Evolutionary conservation across 192 early-diverging fungal genomes (phyloP).

Genomic region (Backusella australiensis): DNA sequence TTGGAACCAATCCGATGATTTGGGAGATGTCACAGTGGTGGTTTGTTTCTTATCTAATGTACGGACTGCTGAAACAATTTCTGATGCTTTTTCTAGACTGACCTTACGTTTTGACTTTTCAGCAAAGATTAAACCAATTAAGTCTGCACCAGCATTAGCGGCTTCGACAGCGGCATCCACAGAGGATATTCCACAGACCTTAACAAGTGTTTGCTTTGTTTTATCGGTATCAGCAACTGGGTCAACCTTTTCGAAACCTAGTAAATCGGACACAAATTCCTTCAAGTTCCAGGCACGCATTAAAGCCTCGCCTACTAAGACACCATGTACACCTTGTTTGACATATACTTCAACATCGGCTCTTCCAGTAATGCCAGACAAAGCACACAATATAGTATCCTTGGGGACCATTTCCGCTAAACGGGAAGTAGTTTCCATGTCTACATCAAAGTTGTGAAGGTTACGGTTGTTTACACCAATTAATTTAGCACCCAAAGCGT

Average conservation of each 20-base stretch:
- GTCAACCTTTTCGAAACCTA: slow-evolving; percentile 35
- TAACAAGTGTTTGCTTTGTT: slow-evolving; percentile 55
- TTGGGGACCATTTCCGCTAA: slow-evolving; percentile 79
- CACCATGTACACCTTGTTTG: slow-evolving; percentile 71
- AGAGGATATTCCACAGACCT: slow-evolving; percentile 91
- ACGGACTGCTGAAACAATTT: slow-evolving; percentile 72
- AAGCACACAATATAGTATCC: slow-evolving; percentile 74
- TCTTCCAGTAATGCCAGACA: slow-evolving; percentile 87
- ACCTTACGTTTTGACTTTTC: slow-evolving; percentile 77
- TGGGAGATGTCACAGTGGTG: neutral
- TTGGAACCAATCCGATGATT: slow-evolving; percentile 48
- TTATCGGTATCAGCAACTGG: neutral
- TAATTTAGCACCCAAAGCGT: slow-evolving; percentile 77
- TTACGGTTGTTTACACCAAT: slow-evolving; percentile 99
- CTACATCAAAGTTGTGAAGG: slow-evolving; percentile 94
- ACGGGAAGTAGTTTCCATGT: slow-evolving; percentile 78
- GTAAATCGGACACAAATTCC: slow-evolving; percentile 72
- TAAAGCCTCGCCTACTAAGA: slow-evolving; percentile 94
- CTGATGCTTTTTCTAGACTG: slow-evolving; percentile 54
- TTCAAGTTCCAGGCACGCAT: slow-evolving; percentile 82
- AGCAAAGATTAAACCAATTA: slow-evolving; percentile 96
- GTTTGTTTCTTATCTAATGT: slow-evolving; percentile 21
- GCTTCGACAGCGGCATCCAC: slow-evolving; percentile 80
- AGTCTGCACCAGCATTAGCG: slow-evolving; percentile 76
- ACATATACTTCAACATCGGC: slow-evolving; percentile 82